phyloP scores from a whole-genome alignment of 2,329 filamentous ascomycete species.

The Alternaria viburni region DNA sequence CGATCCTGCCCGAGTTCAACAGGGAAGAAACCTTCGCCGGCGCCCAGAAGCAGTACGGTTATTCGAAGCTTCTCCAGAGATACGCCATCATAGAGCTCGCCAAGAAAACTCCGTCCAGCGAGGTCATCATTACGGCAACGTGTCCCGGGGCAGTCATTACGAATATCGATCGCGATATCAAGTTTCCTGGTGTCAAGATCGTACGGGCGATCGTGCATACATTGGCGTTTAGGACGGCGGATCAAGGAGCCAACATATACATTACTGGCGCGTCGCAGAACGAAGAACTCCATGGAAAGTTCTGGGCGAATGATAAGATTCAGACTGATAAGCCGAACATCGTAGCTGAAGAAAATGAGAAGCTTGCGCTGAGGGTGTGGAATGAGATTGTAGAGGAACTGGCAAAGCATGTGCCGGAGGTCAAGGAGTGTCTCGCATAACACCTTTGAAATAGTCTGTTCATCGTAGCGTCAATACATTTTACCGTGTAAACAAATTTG shows the following conservation, averaged over 20 bases:
- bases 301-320: background rate
- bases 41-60: background rate
- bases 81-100: background rate
- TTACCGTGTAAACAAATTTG: too few species aligned
- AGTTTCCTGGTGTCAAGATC: background rate
- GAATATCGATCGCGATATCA: background rate
- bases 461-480: background rate
- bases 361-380: background rate
- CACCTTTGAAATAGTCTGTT: background rate
- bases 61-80: background rate
- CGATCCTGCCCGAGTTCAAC: background rate
- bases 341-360: background rate
- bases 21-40: background rate
- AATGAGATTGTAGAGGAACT: background rate
- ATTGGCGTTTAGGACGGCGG: background rate
- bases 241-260: background rate
- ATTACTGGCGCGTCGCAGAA: background rate
- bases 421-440: background rate
- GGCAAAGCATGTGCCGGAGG: background rate
- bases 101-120: background rate
- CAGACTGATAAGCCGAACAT: background rate
- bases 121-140: background rate
- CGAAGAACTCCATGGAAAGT: background rate
- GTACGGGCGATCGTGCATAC: background rate
- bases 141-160: background rate